Evolutionary conservation across 257 asterid species (phyloP).

Genomic region (Leptodermis oblonga): DNA sequence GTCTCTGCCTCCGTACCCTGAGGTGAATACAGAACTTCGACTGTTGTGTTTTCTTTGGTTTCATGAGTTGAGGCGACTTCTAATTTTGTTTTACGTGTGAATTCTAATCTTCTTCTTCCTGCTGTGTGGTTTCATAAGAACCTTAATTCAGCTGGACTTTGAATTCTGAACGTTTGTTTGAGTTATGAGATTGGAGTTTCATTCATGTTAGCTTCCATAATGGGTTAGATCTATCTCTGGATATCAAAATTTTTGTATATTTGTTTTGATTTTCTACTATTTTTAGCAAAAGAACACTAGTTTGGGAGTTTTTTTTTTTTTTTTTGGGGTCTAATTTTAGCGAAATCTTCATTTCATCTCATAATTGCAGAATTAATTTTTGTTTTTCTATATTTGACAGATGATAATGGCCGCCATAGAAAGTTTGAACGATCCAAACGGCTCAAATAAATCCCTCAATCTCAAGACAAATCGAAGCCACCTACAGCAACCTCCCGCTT

Average conservation of each 20-base stretch:
- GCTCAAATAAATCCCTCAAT: conserved; percentile 63
- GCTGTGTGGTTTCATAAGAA: too few species aligned
- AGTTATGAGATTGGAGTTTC: background rate
- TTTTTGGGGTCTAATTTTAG: conserved; percentile 1
- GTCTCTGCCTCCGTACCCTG: conserved; percentile 56
- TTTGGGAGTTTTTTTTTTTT: background rate
- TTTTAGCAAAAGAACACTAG: background rate
- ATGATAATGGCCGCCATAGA: conserved; percentile 68
- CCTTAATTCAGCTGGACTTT: background rate
- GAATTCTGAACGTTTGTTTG: background rate
- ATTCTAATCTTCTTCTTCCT: too few species aligned
- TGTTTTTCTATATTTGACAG: conserved; percentile 21
- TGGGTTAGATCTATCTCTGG: background rate
- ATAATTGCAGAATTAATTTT: background rate
- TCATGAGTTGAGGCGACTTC: background rate
- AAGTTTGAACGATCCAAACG: conserved; percentile 45
- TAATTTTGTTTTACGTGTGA: background rate
- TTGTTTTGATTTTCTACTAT: background rate
- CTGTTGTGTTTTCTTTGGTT: background rate
- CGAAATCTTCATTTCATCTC: background rate
- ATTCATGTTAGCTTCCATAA: background rate
- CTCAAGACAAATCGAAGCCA: conserved; percentile 57
- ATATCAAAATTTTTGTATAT: too few species aligned
- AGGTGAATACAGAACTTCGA: conserved; percentile 27
- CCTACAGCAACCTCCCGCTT: conserved; percentile 53